A percentile compares a stretch with the other conserved stretches of the same genome.
Evolutionary conservation across 2,329 filamentous ascomycete genomes (phyloP).

Genomic region (Didymella pinodella): DNA sequence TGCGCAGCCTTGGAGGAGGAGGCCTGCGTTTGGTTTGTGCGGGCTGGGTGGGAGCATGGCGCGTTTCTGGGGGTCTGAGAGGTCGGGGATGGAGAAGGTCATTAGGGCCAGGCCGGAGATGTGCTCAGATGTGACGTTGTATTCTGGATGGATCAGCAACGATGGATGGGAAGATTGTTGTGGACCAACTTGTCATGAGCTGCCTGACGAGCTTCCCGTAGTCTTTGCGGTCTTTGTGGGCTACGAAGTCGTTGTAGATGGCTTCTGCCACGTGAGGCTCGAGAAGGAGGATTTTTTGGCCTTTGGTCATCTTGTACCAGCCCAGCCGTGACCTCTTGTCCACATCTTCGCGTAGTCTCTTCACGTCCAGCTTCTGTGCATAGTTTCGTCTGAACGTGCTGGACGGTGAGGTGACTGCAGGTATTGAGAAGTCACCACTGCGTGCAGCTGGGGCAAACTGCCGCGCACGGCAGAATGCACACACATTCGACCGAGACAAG

Average conservation of each 20-base stretch:
- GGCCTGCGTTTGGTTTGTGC: conserved; percentile 28
- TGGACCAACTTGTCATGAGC: conserved; percentile 10
- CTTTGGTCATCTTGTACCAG: conserved; percentile 31
- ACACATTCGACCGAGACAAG: conserved; percentile 22
- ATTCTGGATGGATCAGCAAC: conserved; percentile 33
- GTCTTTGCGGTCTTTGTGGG: conserved; percentile 29
- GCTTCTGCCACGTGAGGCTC: conserved; percentile 29
- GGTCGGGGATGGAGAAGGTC: conserved; percentile 37
- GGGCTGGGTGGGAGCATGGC: conserved; percentile 36
- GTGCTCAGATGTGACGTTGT: conserved; percentile 33
- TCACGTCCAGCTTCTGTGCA: conserved; percentile 30
- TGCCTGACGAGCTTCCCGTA: conserved; percentile 18
- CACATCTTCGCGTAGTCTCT: conserved; percentile 30
- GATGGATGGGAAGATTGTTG: not conserved
- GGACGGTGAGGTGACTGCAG: not conserved
- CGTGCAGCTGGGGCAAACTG: conserved; percentile 9
- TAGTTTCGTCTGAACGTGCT: conserved; percentile 21
- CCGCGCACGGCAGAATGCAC: conserved; percentile 32
- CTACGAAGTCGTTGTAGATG: conserved; percentile 39
- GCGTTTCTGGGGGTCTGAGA: conserved; percentile 28
- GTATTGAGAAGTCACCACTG: not conserved
- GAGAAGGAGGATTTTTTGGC: conserved; percentile 27
- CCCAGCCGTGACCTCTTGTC: conserved; percentile 33
- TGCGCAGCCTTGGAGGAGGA: conserved; percentile 41
- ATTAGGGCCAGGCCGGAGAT: conserved; percentile 39